Conservation (phyloP, 192 early-diverging fungal species). For the Backusella circina region DNA sequence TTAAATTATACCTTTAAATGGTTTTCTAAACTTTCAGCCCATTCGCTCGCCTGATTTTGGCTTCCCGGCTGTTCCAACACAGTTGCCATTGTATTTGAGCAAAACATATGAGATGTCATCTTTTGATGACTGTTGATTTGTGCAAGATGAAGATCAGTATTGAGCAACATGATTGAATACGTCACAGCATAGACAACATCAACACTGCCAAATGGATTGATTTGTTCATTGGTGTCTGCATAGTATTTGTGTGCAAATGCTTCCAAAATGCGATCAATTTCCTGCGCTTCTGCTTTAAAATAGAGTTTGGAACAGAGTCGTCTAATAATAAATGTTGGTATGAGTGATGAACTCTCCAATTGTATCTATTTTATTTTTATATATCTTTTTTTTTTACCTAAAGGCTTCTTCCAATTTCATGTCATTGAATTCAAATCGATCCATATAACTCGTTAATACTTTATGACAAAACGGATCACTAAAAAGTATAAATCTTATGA, state of each 20-base stretch:
- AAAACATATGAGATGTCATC: constrained; percentile 71
- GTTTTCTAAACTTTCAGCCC: constrained; percentile 45
- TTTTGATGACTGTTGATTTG: constrained; percentile 56
- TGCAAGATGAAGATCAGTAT: constrained; percentile 90
- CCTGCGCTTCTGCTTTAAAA: constrained; percentile 90
- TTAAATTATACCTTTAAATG: constrained; percentile 37
- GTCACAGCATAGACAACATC: constrained; percentile 85
- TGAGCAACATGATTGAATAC: constrained; percentile 83
- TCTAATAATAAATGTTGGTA: constrained; percentile 26
- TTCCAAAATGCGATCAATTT: constrained; percentile 85
- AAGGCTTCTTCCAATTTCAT: constrained; percentile 24
- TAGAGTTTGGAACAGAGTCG: constrained; percentile 70
- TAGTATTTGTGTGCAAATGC: constrained; percentile 78
- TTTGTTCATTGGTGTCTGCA: constrained; percentile 6
- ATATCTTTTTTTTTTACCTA: constrained; percentile 11
- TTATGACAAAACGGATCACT: constrained; percentile 18
- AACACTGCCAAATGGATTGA: neutral
- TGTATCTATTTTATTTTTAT: neutral
- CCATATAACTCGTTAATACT: constrained; percentile 20
- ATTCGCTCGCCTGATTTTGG: constrained; percentile 23
- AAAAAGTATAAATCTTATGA: neutral
- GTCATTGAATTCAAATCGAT: constrained; percentile 24
- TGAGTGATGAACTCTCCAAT: neutral
- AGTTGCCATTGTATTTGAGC: constrained; percentile 61
- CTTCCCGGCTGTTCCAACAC: constrained; percentile 33